Conservation (phyloP, 306 rosid species). For the Rubus parviflorus region DNA sequence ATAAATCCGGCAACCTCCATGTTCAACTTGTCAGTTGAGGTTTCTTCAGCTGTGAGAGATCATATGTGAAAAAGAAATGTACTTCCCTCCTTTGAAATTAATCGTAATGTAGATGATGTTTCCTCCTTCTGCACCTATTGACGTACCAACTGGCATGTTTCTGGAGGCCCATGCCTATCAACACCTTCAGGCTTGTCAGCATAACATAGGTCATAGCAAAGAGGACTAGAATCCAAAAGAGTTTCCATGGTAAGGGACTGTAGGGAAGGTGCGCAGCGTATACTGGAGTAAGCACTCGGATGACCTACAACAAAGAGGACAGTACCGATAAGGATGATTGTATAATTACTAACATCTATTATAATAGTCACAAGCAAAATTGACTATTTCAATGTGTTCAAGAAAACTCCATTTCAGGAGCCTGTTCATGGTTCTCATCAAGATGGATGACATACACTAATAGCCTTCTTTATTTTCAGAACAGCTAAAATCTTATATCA, state of each 20-base stretch:
- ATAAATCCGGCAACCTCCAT: conserved; percentile 1
- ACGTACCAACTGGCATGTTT: conserved; percentile 87
- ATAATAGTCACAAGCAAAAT: neutral
- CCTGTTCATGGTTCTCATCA: neutral
- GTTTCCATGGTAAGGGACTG: conserved; percentile 74
- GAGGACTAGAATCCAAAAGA: conserved; percentile 61
- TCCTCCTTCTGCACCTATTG: conserved; percentile 70
- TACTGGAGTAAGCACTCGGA: conserved; percentile 92
- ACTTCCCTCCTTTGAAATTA: conserved; percentile 29
- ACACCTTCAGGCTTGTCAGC: conserved; percentile 93
- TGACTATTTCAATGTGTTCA: neutral
- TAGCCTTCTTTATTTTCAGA: neutral
- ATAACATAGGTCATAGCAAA: conserved; percentile 65
- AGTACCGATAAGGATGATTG: neutral
- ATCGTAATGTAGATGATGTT: conserved; percentile 80
- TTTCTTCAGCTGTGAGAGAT: conserved; percentile 17
- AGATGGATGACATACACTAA: neutral
- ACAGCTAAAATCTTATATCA: neutral
- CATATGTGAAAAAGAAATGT: conserved; percentile 1
- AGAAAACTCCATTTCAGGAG: neutral
- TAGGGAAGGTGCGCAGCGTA: conserved; percentile 73
- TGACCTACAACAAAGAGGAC: conserved; percentile 51
- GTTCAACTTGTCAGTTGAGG: neutral
- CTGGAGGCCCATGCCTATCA: conserved; percentile 75
- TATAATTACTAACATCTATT: neutral